phyloP scores from a whole-genome alignment of 2,329 filamentous ascomycete species.

The Colletotrichum orbiculare region DNA sequence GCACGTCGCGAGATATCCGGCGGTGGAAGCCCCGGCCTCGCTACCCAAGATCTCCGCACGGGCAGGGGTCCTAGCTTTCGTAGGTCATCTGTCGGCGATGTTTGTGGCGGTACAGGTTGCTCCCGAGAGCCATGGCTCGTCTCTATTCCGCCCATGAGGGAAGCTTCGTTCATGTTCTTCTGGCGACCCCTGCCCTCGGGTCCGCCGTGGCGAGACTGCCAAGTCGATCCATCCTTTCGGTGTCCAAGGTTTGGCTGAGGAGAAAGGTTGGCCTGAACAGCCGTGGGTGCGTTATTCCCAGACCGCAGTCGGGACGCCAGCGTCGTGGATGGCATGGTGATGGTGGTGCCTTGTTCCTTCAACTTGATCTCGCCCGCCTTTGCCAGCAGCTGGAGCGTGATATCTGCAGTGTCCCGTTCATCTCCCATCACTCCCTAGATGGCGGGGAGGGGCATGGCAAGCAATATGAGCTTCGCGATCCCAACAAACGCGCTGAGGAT shows the following conservation, averaged over 20 bases:
- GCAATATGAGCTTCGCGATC: not conserved
- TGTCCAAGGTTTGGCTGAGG: not conserved
- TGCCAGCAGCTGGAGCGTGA: slow-evolving; percentile 21
- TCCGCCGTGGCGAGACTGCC: not conserved
- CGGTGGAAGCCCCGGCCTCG: not conserved
- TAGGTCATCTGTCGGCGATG: slow-evolving; percentile 6
- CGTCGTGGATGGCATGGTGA: slow-evolving; percentile 14
- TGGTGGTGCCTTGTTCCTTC: slow-evolving; percentile 6
- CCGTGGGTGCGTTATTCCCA: not conserved
- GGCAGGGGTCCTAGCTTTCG: slow-evolving; percentile 8
- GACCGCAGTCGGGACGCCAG: slow-evolving; percentile 7
- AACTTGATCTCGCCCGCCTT: slow-evolving; percentile 10
- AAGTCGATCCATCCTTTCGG: not conserved
- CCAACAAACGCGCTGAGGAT: not conserved
- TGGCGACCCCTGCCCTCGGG: slow-evolving; percentile 5
- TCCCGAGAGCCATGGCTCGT: not conserved
- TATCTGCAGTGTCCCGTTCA: slow-evolving; percentile 19
- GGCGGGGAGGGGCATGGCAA: slow-evolving; percentile 4
- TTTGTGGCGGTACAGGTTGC: not conserved
- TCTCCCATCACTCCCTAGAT: slow-evolving; percentile 16
- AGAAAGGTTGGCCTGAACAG: not conserved
- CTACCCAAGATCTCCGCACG: slow-evolving; percentile 22
- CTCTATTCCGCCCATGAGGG: not conserved
- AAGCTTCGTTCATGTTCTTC: not conserved
- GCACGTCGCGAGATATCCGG: slow-evolving; percentile 13